Percentiles rank a stretch among this genome's conserved stretches.
These are phyloP conservation scores for Ogataea thermomethanolica DNA, from an alignment of 805 yeast species.

Conservation along the genomic window DNA sequence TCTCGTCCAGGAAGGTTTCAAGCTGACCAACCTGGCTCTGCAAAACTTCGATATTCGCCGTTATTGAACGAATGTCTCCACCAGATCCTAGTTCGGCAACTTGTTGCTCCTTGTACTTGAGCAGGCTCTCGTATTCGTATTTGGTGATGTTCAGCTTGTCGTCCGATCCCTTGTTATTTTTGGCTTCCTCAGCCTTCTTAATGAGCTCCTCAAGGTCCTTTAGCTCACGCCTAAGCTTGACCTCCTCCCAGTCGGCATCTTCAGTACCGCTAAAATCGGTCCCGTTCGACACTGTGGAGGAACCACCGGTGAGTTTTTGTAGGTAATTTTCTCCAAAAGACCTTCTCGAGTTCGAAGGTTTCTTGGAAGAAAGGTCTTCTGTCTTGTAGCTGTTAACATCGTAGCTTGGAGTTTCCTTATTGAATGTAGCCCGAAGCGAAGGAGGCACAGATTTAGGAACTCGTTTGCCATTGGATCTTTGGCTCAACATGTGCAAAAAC, in stretches of 20 bases:
- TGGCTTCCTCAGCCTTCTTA: conserved; percentile 49
- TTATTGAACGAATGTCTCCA: conserved; percentile 48
- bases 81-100: conserved; percentile 37
- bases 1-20: conserved; percentile 61
- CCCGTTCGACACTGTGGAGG: conserved; percentile 38
- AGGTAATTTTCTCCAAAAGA: conserved; percentile 54
- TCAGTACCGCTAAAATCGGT: conserved; percentile 69
- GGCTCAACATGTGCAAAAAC: conserved; percentile 86
- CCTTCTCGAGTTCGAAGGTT: conserved; percentile 25
- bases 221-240: conserved; percentile 73
- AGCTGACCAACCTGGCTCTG: conserved; percentile 73
- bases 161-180: conserved; percentile 33
- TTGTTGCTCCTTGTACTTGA: conserved; percentile 70
- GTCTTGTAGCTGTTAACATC: conserved; percentile 35
- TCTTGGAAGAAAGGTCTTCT: conserved; percentile 15
- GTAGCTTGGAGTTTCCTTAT: conserved; percentile 77
- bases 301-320: conserved; percentile 42
- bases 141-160: conserved; percentile 33
- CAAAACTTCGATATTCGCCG: conserved; percentile 62
- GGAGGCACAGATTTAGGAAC: conserved; percentile 96
- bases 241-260: conserved; percentile 94
- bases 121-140: conserved; percentile 76
- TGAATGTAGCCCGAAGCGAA: conserved; percentile 84
- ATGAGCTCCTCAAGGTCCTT: conserved; percentile 69
- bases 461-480: conserved; percentile 71